These are phyloP conservation scores for Suillus subaureus DNA, from an alignment of 768 basidiomycete species.

Conservation along the genomic window DNA sequence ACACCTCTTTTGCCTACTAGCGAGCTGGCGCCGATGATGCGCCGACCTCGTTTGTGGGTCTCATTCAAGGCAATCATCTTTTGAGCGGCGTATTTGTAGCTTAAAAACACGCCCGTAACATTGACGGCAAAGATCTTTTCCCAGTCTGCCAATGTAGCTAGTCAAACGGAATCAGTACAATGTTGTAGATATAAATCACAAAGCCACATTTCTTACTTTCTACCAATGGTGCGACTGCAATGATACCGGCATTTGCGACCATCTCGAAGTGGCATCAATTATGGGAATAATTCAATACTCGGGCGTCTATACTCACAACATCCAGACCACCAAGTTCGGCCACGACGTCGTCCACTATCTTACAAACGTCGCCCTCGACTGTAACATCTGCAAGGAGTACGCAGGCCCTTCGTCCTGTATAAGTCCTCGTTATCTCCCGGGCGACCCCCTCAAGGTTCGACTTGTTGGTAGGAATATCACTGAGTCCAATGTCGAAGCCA, in stretches of 20 bases:
- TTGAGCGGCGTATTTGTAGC: conserved; percentile 39
- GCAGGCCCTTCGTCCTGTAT: conserved; percentile 26
- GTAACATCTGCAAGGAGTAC: conserved; percentile 42
- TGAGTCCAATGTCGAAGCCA: conserved; percentile 35
- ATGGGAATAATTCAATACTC: not conserved
- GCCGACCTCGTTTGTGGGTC: conserved; percentile 36
- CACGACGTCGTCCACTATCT: conserved; percentile 36
- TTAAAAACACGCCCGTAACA: conserved; percentile 35
- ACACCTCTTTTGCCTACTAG: conserved; percentile 24
- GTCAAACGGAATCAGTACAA: not conserved
- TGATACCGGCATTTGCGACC: conserved; percentile 30
- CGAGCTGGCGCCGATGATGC: conserved; percentile 40
- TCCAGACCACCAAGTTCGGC: conserved; percentile 46
- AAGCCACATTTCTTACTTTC: conserved; percentile 14
- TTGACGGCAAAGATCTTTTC: conserved; percentile 36
- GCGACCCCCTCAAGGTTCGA: conserved; percentile 29
- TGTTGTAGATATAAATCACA: too few species aligned
- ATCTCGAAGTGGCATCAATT: conserved; percentile 15
- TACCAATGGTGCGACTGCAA: not conserved
- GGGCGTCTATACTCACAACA: conserved; percentile 37
- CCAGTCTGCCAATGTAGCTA: conserved; percentile 33
- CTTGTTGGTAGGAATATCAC: conserved; percentile 25
- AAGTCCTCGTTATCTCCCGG: conserved; percentile 27
- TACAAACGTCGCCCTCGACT: conserved; percentile 43
- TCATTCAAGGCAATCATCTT: conserved; percentile 36